Evolutionary conservation across 768 basidiomycete species (phyloP).

Genomic region (Leccinum disarticulatum): DNA sequence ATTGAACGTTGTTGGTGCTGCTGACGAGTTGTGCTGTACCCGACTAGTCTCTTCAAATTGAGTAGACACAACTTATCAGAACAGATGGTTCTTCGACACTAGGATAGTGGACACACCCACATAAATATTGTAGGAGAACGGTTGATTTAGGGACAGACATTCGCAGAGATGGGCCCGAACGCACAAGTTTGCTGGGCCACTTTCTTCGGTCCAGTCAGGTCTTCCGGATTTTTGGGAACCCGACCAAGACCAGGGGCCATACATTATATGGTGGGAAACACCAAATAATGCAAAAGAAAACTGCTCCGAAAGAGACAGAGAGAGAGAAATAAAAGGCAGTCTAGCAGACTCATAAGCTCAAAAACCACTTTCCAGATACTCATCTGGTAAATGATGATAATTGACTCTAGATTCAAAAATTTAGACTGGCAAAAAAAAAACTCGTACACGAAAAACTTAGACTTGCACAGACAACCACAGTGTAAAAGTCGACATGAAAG

Average conservation of each 20-base stretch:
- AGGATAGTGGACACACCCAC: conserved; percentile 10
- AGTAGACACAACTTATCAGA: conserved; percentile 1
- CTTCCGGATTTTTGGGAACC: neutral
- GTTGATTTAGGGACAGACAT: neutral
- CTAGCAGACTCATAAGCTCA: neutral
- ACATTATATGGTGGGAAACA: conserved; percentile 14
- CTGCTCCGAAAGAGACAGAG: neutral
- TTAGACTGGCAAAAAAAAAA: neutral
- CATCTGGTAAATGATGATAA: neutral
- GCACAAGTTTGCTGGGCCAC: neutral
- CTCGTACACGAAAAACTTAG: neutral
- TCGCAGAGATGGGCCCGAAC: neutral
- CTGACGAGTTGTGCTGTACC: neutral
- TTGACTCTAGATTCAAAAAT: neutral
- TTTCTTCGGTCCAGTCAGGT: neutral
- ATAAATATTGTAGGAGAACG: neutral
- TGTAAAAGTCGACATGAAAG: neutral
- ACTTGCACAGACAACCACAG: neutral
- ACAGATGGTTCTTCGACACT: neutral
- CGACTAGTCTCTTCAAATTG: neutral
- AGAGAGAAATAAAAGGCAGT: neutral
- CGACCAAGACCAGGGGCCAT: neutral
- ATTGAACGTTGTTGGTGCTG: neutral
- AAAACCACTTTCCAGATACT: neutral
- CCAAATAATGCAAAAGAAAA: neutral